Conservation (phyloP, 2,329 filamentous ascomycete species). For the Aureobasidium namibiae region DNA sequence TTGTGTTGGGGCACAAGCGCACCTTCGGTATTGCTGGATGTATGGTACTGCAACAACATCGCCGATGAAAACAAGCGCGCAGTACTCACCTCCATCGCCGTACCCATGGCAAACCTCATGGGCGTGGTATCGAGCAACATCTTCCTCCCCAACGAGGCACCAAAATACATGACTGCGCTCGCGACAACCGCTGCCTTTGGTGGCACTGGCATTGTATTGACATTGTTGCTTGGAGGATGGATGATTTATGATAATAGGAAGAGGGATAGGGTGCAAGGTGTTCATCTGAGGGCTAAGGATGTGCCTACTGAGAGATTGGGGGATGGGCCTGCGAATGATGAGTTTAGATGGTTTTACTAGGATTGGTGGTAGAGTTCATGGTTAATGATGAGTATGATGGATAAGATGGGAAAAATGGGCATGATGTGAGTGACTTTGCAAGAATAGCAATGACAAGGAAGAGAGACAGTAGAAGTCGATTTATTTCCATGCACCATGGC, state of each 20-base stretch:
- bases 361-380: neutral
- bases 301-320: slow-evolving; percentile 38
- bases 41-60: slow-evolving; percentile 78
- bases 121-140: slow-evolving; percentile 62
- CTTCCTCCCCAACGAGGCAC: slow-evolving; percentile 54
- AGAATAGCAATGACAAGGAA: too few relatives aligned
- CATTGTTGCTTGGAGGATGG: slow-evolving; percentile 49
- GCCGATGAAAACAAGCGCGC: slow-evolving; percentile 67
- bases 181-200: slow-evolving; percentile 59
- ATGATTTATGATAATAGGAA: slow-evolving; percentile 59
- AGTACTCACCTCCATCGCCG: slow-evolving; percentile 61
- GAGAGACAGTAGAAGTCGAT: too few relatives aligned
- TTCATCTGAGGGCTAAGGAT: slow-evolving; percentile 44
- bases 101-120: slow-evolving; percentile 71
- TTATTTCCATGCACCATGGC: too few relatives aligned
- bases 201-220: slow-evolving; percentile 48
- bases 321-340: slow-evolving; percentile 34
- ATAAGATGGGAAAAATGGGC: neutral
- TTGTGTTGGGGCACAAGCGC: slow-evolving; percentile 73
- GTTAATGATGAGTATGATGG: neutral
- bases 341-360: slow-evolving; percentile 37
- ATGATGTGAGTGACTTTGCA: neutral
- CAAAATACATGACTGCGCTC: slow-evolving; percentile 59
- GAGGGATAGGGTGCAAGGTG: slow-evolving; percentile 49
- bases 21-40: slow-evolving; percentile 59